A percentile compares a stretch with the other conserved stretches of the same genome.
Evolutionary conservation across 306 rosid species (phyloP).

Genomic region (Quercus parvula): DNA sequence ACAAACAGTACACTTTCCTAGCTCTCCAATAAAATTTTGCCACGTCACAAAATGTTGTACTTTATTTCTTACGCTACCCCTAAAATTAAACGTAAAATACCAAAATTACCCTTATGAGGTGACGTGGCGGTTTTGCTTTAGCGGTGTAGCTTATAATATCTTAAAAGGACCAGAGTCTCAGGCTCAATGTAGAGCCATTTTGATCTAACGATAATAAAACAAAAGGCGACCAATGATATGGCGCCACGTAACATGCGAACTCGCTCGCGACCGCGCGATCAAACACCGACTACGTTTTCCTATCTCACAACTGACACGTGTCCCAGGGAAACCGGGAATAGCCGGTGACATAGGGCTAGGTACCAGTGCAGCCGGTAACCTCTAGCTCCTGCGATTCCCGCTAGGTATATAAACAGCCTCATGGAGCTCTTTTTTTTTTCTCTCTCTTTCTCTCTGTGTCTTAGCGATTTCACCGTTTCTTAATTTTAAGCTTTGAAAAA

Average conservation of each 20-base stretch:
- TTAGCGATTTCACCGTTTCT: conserved; percentile 13
- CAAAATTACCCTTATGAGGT: background rate
- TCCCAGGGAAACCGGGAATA: conserved; percentile 11
- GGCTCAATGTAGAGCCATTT: background rate
- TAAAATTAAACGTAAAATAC: background rate
- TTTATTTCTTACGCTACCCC: background rate
- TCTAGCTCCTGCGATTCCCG: conserved; percentile 35
- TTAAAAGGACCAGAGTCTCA: too few species aligned
- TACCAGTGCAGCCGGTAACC: conserved; percentile 40
- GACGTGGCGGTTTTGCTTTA: background rate
- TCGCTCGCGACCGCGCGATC: conserved; percentile 31
- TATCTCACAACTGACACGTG: conserved; percentile 27
- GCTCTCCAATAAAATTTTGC: background rate
- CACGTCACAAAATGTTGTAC: background rate
- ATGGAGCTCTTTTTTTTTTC: background rate
- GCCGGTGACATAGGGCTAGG: conserved; percentile 29
- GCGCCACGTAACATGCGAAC: conserved; percentile 23
- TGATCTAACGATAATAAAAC: conserved; percentile 16
- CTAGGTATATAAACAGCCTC: conserved; percentile 31
- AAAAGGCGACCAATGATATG: background rate
- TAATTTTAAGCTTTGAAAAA: background rate
- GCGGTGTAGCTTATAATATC: background rate
- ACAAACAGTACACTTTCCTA: background rate
- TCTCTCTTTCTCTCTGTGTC: conserved; percentile 1
- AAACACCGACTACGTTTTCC: conserved; percentile 24